Base-by-base conservation (phyloP, 2,329 filamentous ascomycete genomes). In the Plectosphaerella cucumerina region DNA sequence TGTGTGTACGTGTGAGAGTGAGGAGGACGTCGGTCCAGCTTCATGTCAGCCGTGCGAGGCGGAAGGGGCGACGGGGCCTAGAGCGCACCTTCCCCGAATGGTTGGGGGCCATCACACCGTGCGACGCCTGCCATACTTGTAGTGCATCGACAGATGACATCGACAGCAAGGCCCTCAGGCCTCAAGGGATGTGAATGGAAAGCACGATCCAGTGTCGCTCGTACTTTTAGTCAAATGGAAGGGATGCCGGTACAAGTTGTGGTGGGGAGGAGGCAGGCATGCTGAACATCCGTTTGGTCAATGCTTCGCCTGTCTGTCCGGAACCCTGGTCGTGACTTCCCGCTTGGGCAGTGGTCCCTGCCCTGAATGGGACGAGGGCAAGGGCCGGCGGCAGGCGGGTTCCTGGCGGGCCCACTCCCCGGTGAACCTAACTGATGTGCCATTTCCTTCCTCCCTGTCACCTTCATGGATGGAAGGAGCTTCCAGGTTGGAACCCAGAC, bases 401-500 rank as follows among this genome's bases (percentile, higher is more conserved):
- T 42, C 39, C 39, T 42, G 39, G 39, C n/a, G 39, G 39, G 39
- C 39, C 39, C 39, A 42, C 39, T 42, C 39, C n/a, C 39, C 39
- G 39, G 39, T 42, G 39, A 42, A 42, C 39, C 39, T 42, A 20
- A n/a, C 20, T 18, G 18, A 11, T 31, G 26, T 31, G 26, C 26
- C 6, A 31, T 31, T 31, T 31, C 26, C 12, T 11, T 8, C 26
- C 26, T 31, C 26, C 26, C 26, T 31, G 26, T 31, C 26, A 31
- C 9, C 26, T 31, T 31, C 10, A 10, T 31, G n/a, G n/a, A 31
- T 31, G 26, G 26, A 31, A 31, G 26, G n/a, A n/a, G 26, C 26
- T 8, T 31, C 8, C 8, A 31, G 12, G 8, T 31, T 31, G 26
- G 26, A 31, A 31, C 26, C 26, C 26, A 31, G 8, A 11, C 9